A percentile compares a stretch with the other conserved stretches of the same genome.
phyloP scores from a whole-genome alignment of 2,329 filamentous ascomycete genomes.

The Clonostachys solani region DNA sequence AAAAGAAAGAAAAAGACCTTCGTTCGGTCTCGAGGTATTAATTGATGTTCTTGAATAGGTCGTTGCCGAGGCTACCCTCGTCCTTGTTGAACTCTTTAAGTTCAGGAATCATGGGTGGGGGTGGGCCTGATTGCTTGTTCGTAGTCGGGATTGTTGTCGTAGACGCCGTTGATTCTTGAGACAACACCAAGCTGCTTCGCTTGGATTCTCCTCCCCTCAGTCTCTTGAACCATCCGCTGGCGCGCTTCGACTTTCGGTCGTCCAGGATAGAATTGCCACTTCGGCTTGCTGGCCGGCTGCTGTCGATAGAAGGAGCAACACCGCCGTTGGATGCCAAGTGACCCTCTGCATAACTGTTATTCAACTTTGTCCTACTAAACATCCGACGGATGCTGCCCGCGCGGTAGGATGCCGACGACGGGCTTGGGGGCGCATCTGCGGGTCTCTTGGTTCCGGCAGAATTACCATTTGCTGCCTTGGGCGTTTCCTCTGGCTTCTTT shows the following conservation, averaged over 20 bases:
- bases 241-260: conserved; percentile 49
- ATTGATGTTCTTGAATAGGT: conserved; percentile 58
- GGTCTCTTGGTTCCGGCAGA: conserved; percentile 41
- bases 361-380: conserved; percentile 51
- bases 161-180: conserved; percentile 18
- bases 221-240: conserved; percentile 56
- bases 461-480: conserved; percentile 32
- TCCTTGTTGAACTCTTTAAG: conserved; percentile 47
- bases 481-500: background rate
- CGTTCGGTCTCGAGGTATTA: conserved; percentile 18
- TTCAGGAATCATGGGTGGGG: conserved; percentile 59
- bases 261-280: conserved; percentile 42
- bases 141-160: conserved; percentile 9
- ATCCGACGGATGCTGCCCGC: conserved; percentile 53
- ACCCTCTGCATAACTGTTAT: conserved; percentile 46
- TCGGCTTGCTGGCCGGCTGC: conserved; percentile 43
- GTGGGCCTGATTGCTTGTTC: conserved; percentile 39
- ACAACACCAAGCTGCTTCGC: conserved; percentile 37
- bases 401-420: conserved; percentile 40
- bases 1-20: background rate
- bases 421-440: conserved; percentile 49
- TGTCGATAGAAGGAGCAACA: conserved; percentile 15
- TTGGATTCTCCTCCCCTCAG: conserved; percentile 34
- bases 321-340: conserved; percentile 30
- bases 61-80: conserved; percentile 37